A percentile compares a stretch with the other conserved stretches of the same genome.
Evolutionary conservation across 148 eudicot genomes (phyloP).

Genomic region (Amaranthus cruentus): DNA sequence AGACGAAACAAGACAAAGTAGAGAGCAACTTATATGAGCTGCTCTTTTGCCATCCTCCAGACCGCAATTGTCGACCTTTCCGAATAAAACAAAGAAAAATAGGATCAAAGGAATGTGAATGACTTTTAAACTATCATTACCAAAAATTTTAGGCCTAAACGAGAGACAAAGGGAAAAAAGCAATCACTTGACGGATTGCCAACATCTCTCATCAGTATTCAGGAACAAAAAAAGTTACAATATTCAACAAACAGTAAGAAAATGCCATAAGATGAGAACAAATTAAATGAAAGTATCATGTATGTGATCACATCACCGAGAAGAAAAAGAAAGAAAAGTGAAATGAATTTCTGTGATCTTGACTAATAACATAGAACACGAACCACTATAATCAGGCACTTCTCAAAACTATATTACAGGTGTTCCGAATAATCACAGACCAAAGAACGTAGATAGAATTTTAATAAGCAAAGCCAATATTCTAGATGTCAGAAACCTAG

Average conservation of each 20-base stretch:
- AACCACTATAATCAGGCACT: not conserved
- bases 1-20: too few relatives aligned
- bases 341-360: not conserved
- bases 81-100: too few relatives aligned
- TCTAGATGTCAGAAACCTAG: not conserved
- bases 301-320: not conserved
- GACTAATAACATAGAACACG: not conserved
- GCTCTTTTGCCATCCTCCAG: too few relatives aligned
- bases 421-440: not conserved
- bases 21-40: too few relatives aligned
- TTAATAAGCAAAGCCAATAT: not conserved
- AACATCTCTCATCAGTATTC: not conserved
- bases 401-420: not conserved
- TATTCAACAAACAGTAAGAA: not conserved
- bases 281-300: not conserved
- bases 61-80: too few relatives aligned
- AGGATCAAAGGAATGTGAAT: too few relatives aligned
- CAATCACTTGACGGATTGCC: not conserved
- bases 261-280: not conserved
- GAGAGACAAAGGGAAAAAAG: too few relatives aligned
- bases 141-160: too few relatives aligned
- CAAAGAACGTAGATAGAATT: not conserved
- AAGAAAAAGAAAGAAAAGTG: not conserved
- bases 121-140: too few relatives aligned
- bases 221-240: not conserved